A percentile compares a stretch with the other conserved stretches of the same genome.
These are phyloP conservation scores for Drechslerella dactyloides DNA, from an alignment of 2,329 filamentous ascomycete species.

Conservation along the genomic window DNA sequence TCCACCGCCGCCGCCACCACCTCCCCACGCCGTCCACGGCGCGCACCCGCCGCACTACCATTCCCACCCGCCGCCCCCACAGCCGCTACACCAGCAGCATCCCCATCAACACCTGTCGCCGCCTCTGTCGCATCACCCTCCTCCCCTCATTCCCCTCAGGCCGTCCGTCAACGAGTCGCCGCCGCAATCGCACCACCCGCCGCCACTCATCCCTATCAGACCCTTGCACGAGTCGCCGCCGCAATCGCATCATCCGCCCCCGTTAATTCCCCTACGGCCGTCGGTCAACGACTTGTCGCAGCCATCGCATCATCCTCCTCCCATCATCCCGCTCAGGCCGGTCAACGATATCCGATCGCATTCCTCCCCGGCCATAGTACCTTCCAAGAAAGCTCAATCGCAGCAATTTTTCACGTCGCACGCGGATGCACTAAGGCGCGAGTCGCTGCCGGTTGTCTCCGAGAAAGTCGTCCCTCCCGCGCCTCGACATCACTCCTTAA, in stretches of 20 bases:
- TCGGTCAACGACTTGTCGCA: too few species aligned
- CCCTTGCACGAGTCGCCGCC: too few species aligned
- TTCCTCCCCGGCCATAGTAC: slow-evolving; percentile 25
- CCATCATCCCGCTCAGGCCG: not conserved
- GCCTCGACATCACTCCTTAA: slow-evolving; percentile 41
- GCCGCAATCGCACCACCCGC: slow-evolving; percentile 9
- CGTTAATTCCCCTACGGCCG: too few species aligned
- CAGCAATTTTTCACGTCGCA: slow-evolving; percentile 30
- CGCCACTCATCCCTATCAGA: not conserved
- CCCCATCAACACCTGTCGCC: slow-evolving; percentile 26
- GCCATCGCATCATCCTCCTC: not conserved
- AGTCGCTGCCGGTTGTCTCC: slow-evolving; percentile 38
- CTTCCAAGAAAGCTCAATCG: slow-evolving; percentile 29
- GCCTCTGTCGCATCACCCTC: not conserved
- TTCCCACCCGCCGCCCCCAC: not conserved
- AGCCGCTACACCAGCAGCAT: slow-evolving; percentile 4
- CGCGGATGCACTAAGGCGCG: slow-evolving; percentile 26
- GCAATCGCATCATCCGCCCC: too few species aligned
- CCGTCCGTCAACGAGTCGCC: not conserved
- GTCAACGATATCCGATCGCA: slow-evolving; percentile 19
- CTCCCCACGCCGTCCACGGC: too few species aligned
- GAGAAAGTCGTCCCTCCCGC: slow-evolving; percentile 34
- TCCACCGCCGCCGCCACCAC: slow-evolving; percentile 14
- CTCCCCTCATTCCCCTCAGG: not conserved
- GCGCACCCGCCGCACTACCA: not conserved